Evolutionary conservation across 78 protist genomes (phyloP).

Genomic region (Polysphondylium violaceum): DNA sequence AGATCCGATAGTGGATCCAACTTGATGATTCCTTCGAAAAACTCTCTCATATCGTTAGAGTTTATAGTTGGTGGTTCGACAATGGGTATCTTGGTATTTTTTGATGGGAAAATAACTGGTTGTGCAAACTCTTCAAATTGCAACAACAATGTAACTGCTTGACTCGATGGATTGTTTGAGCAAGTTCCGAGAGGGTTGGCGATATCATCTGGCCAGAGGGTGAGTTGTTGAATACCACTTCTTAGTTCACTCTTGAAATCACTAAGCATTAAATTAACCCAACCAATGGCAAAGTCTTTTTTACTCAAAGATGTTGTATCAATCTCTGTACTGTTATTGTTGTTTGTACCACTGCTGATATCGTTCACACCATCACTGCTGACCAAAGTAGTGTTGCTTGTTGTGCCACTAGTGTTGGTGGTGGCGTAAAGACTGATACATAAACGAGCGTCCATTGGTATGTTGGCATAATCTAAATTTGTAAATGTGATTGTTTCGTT

Average conservation of each 20-base stretch:
- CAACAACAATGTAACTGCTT: slow-evolving; percentile 18
- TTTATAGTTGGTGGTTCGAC: slow-evolving; percentile 46
- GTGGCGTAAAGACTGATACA: slow-evolving; percentile 57
- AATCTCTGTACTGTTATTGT: neutral
- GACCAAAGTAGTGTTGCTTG: no score
- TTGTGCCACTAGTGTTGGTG: neutral
- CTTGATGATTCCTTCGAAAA: slow-evolving; percentile 37
- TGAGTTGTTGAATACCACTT: slow-evolving; percentile 13
- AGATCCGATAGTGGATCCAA: slow-evolving; percentile 55
- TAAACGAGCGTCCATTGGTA: slow-evolving; percentile 48
- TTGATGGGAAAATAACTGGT: slow-evolving; percentile 84
- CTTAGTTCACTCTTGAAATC: slow-evolving; percentile 74
- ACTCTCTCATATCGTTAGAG: slow-evolving; percentile 51
- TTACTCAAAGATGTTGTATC: neutral
- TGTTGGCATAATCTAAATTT: slow-evolving; percentile 37
- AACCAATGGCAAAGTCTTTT: slow-evolving; percentile 71
- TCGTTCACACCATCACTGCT: no score
- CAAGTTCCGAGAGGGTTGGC: slow-evolving; percentile 85
- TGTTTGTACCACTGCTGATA: neutral
- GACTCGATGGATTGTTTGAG: slow-evolving; percentile 17
- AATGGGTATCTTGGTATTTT: neutral
- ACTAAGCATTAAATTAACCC: slow-evolving; percentile 53
- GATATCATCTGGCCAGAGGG: slow-evolving; percentile 80
- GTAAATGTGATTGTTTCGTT: slow-evolving; percentile 27
- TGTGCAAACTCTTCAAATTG: slow-evolving; percentile 61